Evolutionary conservation across 2,329 filamentous ascomycete genomes (phyloP), one percentile per base, ranked within the genome.

Genomic region (Monilinia aucupariae): DNA sequence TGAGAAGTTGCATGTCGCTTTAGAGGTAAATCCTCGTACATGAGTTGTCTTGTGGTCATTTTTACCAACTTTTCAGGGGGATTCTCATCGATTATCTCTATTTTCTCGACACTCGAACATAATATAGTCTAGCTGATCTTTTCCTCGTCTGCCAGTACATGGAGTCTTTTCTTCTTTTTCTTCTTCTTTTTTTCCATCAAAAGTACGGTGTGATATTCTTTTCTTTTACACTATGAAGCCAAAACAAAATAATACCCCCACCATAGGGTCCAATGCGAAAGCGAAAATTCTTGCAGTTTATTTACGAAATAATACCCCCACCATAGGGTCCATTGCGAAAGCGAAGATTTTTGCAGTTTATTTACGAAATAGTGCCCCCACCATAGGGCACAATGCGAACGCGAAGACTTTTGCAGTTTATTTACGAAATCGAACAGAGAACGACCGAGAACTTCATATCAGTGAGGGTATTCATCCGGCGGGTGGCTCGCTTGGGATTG

Each of bases 261-360:
- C 17, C 9, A 22, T 55, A 43, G 25, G 39, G n/a, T 20, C n/a
- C 17, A 10, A 55, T 32, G 39, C 37, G 12, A 32, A 13, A n/a
- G 45, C 53, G 39, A 41, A 55, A 20, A 39, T 20, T 55, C n/a
- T n/a, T 17, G 27, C 39, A 45, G 27, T 45, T 39, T 45, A 10
- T 55, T 45, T 45, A 56, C 27, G 39, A 45, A 56, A 10, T 56
- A n/a, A n/a, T n/a, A n/a, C n/a, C n/a, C n/a, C n/a, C n/a, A n/a
- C n/a, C n/a, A 22, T 56, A 45, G 25, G 39, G n/a, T 13, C n/a
- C 20, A 10, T 45, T 32, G 39, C 39, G 12, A 32, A 15, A 13
- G 45, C 53, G 39, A 43, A 56, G 27, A 41, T 20, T 56, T 4
- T 45, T 17, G 27, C 39, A 45, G 27, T 45, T 39, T 45, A 10